Base-by-base conservation (phyloP, 805 yeast genomes). In the Candida ponderosae region DNA sequence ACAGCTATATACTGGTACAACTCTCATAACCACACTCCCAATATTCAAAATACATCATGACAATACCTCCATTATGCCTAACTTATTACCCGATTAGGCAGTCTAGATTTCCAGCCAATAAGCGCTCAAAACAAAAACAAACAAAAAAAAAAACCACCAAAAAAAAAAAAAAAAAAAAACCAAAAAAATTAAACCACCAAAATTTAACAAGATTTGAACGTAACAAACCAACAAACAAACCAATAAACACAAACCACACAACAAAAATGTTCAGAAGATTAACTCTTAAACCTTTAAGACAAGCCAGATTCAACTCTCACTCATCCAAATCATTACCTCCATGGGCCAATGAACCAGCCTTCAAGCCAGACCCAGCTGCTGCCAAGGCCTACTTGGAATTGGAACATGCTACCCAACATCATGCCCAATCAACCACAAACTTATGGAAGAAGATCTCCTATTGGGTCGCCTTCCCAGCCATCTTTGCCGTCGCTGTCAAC, bases 371-470 rank as follows among this genome's bases (percentile, higher is more conserved):
- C 62, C 65, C 73, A 48, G 77, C 72, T 48, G 82, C 83, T 49
- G 94, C 87, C 44, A 73, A 76, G 50, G 86, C 76, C 27, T 87
- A 77, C 70, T 69, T 66, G 56, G 72, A 76, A 51, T 68, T 69
- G 36, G 45, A 70, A 45, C 74, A 76, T 50, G 85, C 81, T 49
- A 74, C 84, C 56, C 70, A 70, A 54, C 80, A 80, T 59, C 98
- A 90, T 68, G 89, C 96, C 40, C 69, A 63, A 44, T 72, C 74
- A 47, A 81, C 96, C 47, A 72, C 94, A 43, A 63, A 66, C 32
- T 68, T 80, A 51, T 90, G 98, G 98, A 79, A 76, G 65, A 89
- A 84, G 62, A 74, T 90, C 65, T 75, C 95, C 32, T 66, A 75
- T 57, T 73, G 74, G 41, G 78, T 87, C 41, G 95, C 95, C 40